Percentiles rank a stretch among this genome's conserved stretches.
Conservation (phyloP, 306 rosid species). For the Prunus dulcis region DNA sequence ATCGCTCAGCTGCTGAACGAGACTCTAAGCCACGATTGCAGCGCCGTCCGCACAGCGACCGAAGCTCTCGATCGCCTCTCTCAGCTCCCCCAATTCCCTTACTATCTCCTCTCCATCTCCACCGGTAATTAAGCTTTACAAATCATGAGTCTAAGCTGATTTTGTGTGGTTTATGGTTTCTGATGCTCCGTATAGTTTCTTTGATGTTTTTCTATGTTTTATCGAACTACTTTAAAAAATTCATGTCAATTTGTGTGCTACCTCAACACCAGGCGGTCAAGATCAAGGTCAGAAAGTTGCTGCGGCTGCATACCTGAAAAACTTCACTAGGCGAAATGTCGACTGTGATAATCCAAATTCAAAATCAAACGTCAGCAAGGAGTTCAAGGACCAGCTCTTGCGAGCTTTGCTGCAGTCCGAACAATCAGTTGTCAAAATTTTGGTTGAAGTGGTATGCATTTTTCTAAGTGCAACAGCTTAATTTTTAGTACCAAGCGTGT, state of each 20-base stretch:
- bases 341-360: conserved; percentile 39
- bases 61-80: conserved; percentile 61
- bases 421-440: conserved; percentile 53
- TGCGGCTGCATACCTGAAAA: conserved; percentile 78
- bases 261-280: conserved; percentile 42
- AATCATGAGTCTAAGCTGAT: neutral
- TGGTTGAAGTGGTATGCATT: conserved; percentile 64
- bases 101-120: conserved; percentile 57
- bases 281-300: conserved; percentile 63
- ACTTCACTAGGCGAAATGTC: conserved; percentile 55
- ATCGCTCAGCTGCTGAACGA: conserved; percentile 50
- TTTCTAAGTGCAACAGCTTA: neutral
- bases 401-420: conserved; percentile 66
- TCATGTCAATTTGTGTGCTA: neutral
- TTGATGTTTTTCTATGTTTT: no score
- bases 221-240: neutral
- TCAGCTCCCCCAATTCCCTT: conserved; percentile 49
- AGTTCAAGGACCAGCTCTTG: conserved; percentile 72
- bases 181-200: neutral
- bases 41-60: conserved; percentile 48
- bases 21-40: conserved; percentile 55
- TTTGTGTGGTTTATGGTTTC: neutral
- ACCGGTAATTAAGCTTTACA: conserved; percentile 32
- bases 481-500: neutral
- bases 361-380: conserved; percentile 59